phyloP scores from a whole-genome alignment of 441 rosid species.

The Kokia cookei region DNA sequence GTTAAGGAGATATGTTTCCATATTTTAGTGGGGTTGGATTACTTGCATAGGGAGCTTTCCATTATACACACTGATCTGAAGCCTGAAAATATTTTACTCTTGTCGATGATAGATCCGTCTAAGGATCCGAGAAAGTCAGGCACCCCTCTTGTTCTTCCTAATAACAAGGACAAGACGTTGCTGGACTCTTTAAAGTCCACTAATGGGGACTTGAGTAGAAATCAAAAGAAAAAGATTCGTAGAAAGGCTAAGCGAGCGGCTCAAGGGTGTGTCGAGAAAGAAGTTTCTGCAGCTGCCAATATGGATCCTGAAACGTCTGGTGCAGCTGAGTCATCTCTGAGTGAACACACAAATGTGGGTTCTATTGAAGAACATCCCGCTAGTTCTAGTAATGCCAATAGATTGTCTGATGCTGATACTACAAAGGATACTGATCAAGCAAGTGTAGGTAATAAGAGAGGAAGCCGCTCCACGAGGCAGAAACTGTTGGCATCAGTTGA shows the following conservation, averaged over 20 bases:
- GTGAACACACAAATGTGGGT: conserved; percentile 20
- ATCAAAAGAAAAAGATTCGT: conserved; percentile 60
- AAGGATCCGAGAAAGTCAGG: conserved; percentile 54
- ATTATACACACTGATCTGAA: conserved; percentile 72
- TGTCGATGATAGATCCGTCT: conserved; percentile 56
- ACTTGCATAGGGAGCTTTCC: conserved; percentile 61
- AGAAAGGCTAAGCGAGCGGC: conserved; percentile 58
- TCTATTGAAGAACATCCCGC: conserved; percentile 26
- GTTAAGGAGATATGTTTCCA: conserved; percentile 59
- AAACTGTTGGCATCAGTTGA: conserved; percentile 42
- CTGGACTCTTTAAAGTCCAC: conserved; percentile 22
- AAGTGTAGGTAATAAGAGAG: conserved; percentile 37
- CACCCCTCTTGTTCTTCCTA: conserved; percentile 39
- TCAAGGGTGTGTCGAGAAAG: conserved; percentile 45
- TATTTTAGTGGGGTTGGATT: conserved; percentile 61
- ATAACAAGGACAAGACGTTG: conserved; percentile 26
- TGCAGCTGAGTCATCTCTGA: conserved; percentile 19
- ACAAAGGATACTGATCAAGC: conserved; percentile 21
- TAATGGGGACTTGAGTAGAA: conserved; percentile 53
- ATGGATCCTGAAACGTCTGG: conserved; percentile 33
- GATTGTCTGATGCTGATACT: conserved; percentile 26
- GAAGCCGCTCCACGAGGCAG: conserved; percentile 43
- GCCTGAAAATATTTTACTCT: conserved; percentile 61
- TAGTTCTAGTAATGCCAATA: conserved; percentile 25
- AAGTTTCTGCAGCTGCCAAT: conserved; percentile 24